These are phyloP conservation scores for Aspergillus eucalypticola DNA, from an alignment of 2,329 filamentous ascomycete genomes.

Conservation along the genomic window DNA sequence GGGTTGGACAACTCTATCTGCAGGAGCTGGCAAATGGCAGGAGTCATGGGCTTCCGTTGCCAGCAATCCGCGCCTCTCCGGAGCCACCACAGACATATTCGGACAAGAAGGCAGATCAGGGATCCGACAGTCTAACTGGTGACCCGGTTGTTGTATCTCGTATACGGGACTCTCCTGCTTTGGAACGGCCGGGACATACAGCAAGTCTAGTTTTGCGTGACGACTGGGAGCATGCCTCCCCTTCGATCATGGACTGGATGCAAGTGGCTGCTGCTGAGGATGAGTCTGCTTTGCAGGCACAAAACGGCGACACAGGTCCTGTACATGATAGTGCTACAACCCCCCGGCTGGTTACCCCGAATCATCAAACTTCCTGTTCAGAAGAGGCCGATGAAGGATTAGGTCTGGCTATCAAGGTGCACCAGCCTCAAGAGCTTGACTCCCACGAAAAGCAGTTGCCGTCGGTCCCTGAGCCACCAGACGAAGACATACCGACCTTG, in stretches of 20 bases:
- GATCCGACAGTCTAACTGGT: constrained; percentile 33
- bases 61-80: constrained; percentile 24
- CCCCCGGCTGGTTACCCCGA: constrained; percentile 25
- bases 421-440: constrained; percentile 31
- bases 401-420: constrained; percentile 48
- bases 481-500: constrained; percentile 15
- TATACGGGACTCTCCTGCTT: constrained; percentile 30
- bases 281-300: constrained; percentile 40
- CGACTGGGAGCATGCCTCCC: constrained; percentile 52
- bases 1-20: constrained; percentile 57
- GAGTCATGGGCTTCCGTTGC: constrained; percentile 25
- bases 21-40: constrained; percentile 47
- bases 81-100: constrained; percentile 21
- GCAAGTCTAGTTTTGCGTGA: constrained; percentile 48
- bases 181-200: constrained; percentile 32
- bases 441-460: constrained; percentile 23
- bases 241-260: constrained; percentile 53
- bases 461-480: constrained; percentile 30
- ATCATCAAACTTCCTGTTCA: constrained; percentile 17
- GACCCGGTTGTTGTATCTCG: constrained; percentile 39
- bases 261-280: constrained; percentile 43
- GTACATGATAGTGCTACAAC: constrained; percentile 27
- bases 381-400: constrained; percentile 39
- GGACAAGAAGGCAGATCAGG: constrained; percentile 19
- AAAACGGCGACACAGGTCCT: constrained; percentile 14